Percentiles rank a stretch among this genome's conserved stretches.
These are phyloP conservation scores for Remersonia thermophila DNA, from an alignment of 2,329 filamentous ascomycete species.

Conservation along the genomic window DNA sequence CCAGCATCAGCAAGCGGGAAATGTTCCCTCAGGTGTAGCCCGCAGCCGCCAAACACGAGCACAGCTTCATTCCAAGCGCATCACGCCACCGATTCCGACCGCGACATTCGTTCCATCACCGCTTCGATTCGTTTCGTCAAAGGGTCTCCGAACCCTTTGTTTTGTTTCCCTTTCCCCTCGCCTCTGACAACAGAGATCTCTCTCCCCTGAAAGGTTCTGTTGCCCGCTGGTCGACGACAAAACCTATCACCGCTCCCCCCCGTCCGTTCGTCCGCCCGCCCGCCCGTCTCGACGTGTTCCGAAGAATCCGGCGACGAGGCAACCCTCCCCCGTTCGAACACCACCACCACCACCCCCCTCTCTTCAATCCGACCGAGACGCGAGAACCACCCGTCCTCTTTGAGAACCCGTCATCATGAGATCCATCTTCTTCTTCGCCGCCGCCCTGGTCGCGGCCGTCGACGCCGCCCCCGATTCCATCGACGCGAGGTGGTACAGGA, in stretches of 20 bases:
- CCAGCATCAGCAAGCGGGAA: conserved; percentile 11
- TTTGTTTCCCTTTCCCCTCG: neutral
- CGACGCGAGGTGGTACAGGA: too few relatives aligned
- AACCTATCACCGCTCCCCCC: neutral
- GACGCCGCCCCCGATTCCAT: conserved; percentile 7
- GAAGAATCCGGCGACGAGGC: conserved; percentile 2
- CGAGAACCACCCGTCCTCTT: too few relatives aligned
- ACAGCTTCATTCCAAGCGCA: conserved; percentile 4
- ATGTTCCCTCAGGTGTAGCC: conserved; percentile 15
- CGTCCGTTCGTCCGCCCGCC: too few relatives aligned
- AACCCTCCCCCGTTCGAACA: too few relatives aligned
- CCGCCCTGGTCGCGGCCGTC: conserved; percentile 9
- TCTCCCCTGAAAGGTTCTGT: conserved; percentile 10
- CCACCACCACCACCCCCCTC: too few relatives aligned
- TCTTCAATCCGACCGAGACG: too few relatives aligned
- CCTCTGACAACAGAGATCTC: conserved; percentile 3
- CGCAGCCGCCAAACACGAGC: conserved; percentile 12
- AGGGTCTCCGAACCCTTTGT: neutral
- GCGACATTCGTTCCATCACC: conserved; percentile 11
- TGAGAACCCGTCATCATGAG: conserved; percentile 12
- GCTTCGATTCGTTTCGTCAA: conserved; percentile 8
- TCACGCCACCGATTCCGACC: conserved; percentile 1
- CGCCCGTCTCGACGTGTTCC: neutral
- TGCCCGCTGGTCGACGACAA: conserved; percentile 9
- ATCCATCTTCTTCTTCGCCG: conserved; percentile 9